Evolutionary conservation across 768 basidiomycete species (phyloP), one percentile per base, ranked within the genome.

Genomic region (Daedalea quercina): DNA sequence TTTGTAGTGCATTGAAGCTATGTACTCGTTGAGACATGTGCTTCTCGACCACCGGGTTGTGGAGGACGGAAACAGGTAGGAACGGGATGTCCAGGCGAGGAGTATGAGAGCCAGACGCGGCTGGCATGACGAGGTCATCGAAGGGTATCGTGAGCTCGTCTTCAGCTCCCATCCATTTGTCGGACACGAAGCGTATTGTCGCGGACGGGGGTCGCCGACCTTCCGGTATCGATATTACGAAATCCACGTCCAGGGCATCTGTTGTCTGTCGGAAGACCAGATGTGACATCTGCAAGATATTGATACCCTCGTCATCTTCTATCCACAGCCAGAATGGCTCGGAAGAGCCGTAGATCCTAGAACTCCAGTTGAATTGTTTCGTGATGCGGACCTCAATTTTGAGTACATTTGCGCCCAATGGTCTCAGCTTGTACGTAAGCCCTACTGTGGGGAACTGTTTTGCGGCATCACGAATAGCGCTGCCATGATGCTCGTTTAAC

Each of bases 281-380:
- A 60, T 87, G 83, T 0, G 83, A 73, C 50, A 87, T 76, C 63
- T 95, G 94, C 11, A 94, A 77, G 61, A 98, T 94, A 34, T 78
- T 77, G n/a, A 78, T 57, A n/a, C 83, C 86, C 31, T 86, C 78
- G 34, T 85, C 76, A 61, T 94, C 92, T 70, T 98, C 94, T 2
- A 96, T 72, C 96, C 96, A 98, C 26, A 99, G 67, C 85, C 91
- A 97, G 70, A 97, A 97, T 1, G 91, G 87, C 66, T 98, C 92
- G 1, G 74, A 72, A 11, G 71, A 73, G 0, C 87, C 88, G 60
- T 96, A 94, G 2, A 85, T 60, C 65, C 80, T 87, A 23, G 71
- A 60, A 58, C 75, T 87, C 95, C 96, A 98, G 13, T 77, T 77
- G 68, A 97, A 99, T 7, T 76, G 69, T 23, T 82, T 81, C 15